phyloP scores from a whole-genome alignment of 768 basidiomycete genomes.

The Tricholoma hemisulphureum region DNA sequence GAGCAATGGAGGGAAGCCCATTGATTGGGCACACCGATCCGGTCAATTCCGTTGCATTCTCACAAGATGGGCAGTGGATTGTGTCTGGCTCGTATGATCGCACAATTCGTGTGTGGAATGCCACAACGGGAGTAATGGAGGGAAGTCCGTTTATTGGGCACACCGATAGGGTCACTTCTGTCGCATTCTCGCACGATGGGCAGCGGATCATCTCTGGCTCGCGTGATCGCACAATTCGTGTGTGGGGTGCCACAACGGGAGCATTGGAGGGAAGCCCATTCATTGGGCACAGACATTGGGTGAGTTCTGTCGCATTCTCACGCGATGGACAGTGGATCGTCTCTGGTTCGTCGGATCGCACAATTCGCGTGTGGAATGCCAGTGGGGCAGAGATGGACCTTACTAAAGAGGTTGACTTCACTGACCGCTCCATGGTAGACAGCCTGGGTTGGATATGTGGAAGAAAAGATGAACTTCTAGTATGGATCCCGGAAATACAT shows the following conservation, averaged over 20 bases:
- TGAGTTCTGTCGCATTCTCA: constrained; percentile 22
- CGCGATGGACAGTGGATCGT: constrained; percentile 25
- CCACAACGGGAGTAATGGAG: too few species aligned
- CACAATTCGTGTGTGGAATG: too few species aligned
- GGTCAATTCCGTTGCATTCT: constrained; percentile 22
- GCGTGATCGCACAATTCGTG: neutral
- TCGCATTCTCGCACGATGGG: too few species aligned
- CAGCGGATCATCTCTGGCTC: neutral
- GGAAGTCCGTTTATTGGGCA: too few species aligned
- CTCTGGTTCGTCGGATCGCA: constrained; percentile 38
- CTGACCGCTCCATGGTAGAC: neutral
- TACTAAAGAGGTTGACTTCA: neutral
- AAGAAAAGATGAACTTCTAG: too few species aligned
- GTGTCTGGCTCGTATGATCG: constrained; percentile 39
- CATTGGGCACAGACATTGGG: constrained; percentile 12
- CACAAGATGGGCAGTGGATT: constrained; percentile 22
- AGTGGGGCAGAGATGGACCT: neutral
- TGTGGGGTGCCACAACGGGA: neutral
- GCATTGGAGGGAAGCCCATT: neutral
- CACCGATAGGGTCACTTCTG: too few species aligned
- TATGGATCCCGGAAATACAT: too few species aligned
- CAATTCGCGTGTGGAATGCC: constrained; percentile 35
- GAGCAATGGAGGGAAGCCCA: constrained; percentile 12
- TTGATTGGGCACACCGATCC: neutral
- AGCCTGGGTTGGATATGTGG: neutral